A percentile compares a stretch with the other conserved stretches of the same genome.
phyloP scores from a whole-genome alignment of 2,329 filamentous ascomycete species.

The Aspergillus sp. region DNA sequence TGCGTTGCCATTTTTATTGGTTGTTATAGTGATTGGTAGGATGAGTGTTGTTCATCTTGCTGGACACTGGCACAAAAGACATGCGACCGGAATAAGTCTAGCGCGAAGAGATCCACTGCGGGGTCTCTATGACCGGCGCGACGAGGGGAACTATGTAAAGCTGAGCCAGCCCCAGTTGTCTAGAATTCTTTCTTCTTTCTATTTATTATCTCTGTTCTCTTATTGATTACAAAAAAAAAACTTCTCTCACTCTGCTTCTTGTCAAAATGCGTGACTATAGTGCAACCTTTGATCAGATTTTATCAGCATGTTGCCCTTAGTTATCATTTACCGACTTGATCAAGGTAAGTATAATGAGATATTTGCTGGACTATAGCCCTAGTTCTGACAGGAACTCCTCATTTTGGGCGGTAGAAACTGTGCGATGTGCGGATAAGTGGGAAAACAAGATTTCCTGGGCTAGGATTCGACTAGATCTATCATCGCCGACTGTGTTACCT shows the following conservation, averaged over 20 bases:
- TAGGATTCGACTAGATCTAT: neutral
- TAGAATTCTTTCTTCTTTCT: too few species aligned
- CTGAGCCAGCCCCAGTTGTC: neutral
- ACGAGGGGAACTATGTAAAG: neutral
- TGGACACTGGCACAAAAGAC: neutral
- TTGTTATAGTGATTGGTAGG: neutral
- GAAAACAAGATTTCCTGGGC: neutral
- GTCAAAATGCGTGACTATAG: too few species aligned
- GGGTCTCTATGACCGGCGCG: neutral
- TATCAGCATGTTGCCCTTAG: neutral
- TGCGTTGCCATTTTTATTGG: constrained; percentile 20
- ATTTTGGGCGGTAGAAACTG: neutral
- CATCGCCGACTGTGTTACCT: neutral
- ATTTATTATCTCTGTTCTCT: too few species aligned
- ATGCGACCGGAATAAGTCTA: neutral
- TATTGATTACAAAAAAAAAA: too few species aligned
- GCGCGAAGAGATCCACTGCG: neutral
- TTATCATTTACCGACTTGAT: neutral
- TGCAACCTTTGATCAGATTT: too few species aligned
- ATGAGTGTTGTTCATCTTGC: neutral
- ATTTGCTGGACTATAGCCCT: neutral
- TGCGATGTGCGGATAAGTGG: neutral
- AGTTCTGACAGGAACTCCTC: neutral
- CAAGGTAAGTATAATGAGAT: neutral
- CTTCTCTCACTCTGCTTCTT: too few species aligned